phyloP scores from a whole-genome alignment of 179 eudicot species.

The Nepenthes alata region DNA sequence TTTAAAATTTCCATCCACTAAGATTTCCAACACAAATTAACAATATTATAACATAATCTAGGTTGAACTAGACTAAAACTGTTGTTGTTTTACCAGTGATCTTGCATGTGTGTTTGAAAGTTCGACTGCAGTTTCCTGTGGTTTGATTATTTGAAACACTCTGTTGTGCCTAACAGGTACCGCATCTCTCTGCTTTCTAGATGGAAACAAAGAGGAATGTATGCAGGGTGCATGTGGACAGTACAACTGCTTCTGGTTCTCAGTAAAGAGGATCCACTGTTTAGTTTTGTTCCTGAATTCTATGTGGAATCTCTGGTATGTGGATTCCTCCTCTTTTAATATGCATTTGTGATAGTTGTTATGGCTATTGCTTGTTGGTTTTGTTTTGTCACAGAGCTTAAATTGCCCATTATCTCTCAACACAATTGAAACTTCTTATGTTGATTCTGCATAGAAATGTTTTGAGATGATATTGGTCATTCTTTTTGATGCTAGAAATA shows the following conservation, averaged over 20 bases:
- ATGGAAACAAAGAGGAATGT: constrained; percentile 98
- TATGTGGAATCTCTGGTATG: constrained; percentile 83
- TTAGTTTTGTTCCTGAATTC: constrained; percentile 75
- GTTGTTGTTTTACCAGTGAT: too few relatives aligned
- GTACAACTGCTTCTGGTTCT: constrained; percentile 82
- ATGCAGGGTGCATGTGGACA: constrained; percentile 81
- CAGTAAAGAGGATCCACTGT: constrained; percentile 71
- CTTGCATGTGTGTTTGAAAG: background rate
- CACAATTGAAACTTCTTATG: too few relatives aligned
- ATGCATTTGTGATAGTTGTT: background rate
- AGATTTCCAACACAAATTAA: too few relatives aligned
- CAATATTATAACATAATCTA: too few relatives aligned
- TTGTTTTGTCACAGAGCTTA: background rate
- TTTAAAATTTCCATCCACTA: too few relatives aligned
- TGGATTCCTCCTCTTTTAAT: background rate
- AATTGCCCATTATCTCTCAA: background rate
- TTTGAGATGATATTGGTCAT: too few relatives aligned
- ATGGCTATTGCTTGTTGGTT: background rate
- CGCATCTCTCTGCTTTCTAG: constrained; percentile 68
- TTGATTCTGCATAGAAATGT: too few relatives aligned
- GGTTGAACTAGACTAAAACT: too few relatives aligned
- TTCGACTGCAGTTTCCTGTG: background rate
- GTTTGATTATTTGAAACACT: background rate
- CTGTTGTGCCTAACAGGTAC: constrained; percentile 41
- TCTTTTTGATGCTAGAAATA: too few relatives aligned